A percentile compares a stretch with the other conserved stretches of the same genome.
Evolutionary conservation across 2,329 filamentous ascomycete species (phyloP).

Genomic region (Pseudogymnoascus sp.): DNA sequence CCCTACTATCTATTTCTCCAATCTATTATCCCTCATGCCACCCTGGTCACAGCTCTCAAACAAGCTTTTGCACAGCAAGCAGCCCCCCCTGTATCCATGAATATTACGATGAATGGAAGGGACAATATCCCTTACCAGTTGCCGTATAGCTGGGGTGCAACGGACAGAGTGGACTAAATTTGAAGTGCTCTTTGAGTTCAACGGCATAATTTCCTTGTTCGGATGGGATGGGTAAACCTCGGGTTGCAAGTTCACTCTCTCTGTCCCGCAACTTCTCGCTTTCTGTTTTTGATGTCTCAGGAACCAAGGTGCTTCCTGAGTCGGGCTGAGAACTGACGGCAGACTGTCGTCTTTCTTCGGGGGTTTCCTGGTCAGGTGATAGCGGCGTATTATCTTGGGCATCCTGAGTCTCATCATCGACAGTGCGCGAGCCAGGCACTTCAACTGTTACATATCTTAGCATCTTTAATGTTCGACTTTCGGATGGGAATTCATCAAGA

Average conservation of each 20-base stretch:
- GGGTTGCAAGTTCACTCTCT: slow-evolving; percentile 14
- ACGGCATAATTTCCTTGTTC: slow-evolving; percentile 27
- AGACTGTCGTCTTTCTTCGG: neutral
- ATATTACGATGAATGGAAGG: slow-evolving; percentile 31
- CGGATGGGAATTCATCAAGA: neutral
- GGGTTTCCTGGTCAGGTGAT: neutral
- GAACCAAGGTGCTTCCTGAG: neutral
- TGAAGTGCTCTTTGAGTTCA: slow-evolving; percentile 37
- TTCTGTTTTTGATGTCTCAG: neutral
- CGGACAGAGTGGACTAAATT: slow-evolving; percentile 36
- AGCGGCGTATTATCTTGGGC: neutral
- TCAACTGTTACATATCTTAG: slow-evolving; percentile 21
- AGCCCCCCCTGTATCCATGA: too few relatives aligned
- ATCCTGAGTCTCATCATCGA: neutral
- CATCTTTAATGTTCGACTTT: slow-evolving; percentile 9
- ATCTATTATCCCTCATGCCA: neutral
- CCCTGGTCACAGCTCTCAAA: neutral
- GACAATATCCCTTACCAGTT: slow-evolving; percentile 32
- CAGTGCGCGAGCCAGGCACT: neutral
- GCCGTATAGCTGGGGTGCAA: slow-evolving; percentile 32
- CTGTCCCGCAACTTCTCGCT: slow-evolving; percentile 9
- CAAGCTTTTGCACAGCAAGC: neutral
- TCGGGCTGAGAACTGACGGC: neutral
- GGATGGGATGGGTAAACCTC: neutral
- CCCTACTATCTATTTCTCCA: neutral